phyloP scores from a whole-genome alignment of 2,329 filamentous ascomycete genomes.

The Cercospora berteroae region DNA sequence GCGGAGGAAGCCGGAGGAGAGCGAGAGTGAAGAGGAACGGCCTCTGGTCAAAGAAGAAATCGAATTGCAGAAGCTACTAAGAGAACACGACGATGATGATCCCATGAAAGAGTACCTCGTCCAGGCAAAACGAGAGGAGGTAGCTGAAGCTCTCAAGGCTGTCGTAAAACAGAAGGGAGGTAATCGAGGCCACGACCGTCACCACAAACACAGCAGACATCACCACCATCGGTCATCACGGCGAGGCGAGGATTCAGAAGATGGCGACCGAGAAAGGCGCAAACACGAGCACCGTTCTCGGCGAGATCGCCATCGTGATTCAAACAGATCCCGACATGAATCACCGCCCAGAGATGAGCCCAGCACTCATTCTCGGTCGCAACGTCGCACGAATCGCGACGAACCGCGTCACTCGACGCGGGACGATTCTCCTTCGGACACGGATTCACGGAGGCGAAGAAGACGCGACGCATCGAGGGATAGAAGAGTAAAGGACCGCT shows the following conservation, averaged over 20 bases:
- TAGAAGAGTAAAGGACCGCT: not conserved
- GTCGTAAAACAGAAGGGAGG: constrained; percentile 49
- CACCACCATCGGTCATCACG: constrained; percentile 37
- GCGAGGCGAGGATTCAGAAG: constrained; percentile 19
- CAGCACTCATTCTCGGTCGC: not conserved
- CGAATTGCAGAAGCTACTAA: constrained; percentile 72
- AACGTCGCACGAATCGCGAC: not conserved
- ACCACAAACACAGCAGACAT: constrained; percentile 48
- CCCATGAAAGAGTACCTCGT: constrained; percentile 94
- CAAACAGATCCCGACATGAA: not conserved
- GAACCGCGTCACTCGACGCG: not conserved
- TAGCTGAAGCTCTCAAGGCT: constrained; percentile 65
- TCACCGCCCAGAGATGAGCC: not conserved
- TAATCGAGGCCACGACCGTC: not conserved
- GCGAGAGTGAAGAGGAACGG: constrained; percentile 45
- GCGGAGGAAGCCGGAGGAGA: constrained; percentile 36
- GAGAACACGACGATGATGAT: constrained; percentile 81
- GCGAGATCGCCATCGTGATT: not conserved
- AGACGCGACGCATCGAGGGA: constrained; percentile 1
- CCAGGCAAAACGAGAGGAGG: constrained; percentile 86
- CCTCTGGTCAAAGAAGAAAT: constrained; percentile 76
- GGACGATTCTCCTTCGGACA: not conserved
- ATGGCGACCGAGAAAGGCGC: constrained; percentile 2
- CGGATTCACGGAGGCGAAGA: not conserved
- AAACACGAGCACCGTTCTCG: constrained; percentile 4